Conservation (phyloP, 306 rosid species). For the Cucurbita argyrosperma region DNA sequence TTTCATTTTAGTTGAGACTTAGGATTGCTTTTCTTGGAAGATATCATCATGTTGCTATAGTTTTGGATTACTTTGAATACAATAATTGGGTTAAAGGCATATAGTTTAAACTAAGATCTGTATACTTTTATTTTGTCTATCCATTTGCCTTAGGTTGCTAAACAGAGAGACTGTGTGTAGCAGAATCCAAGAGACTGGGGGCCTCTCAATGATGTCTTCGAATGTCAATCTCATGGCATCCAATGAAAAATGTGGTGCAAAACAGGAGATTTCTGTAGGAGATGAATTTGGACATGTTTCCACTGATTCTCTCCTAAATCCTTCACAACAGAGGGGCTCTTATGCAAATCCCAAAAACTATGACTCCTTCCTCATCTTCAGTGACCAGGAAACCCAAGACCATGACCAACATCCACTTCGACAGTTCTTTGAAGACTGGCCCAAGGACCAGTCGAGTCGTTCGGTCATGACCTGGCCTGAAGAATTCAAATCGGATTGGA, state of each 20-base stretch:
- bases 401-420: slow-evolving; percentile 25
- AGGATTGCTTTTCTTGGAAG: slow-evolving; percentile 18
- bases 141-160: not conserved
- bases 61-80: slow-evolving; percentile 5
- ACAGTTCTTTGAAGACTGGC: slow-evolving; percentile 29
- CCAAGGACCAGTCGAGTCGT: slow-evolving; percentile 22
- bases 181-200: slow-evolving; percentile 22
- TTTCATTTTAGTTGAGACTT: slow-evolving; percentile 11
- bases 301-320: slow-evolving; percentile 35
- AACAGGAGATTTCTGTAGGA: slow-evolving; percentile 6
- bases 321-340: slow-evolving; percentile 25
- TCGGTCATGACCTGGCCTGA: slow-evolving; percentile 27
- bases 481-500: slow-evolving; percentile 33
- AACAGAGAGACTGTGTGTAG: slow-evolving; percentile 15
- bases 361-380: slow-evolving; percentile 26
- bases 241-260: slow-evolving; percentile 4
- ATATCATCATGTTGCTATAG: not conserved
- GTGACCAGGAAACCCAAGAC: slow-evolving; percentile 22
- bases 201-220: slow-evolving; percentile 16
- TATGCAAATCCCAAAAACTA: slow-evolving; percentile 22
- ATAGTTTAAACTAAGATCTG: not conserved
- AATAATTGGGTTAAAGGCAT: slow-evolving; percentile 6
- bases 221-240: slow-evolving; percentile 9
- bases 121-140: not conserved
- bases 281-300: slow-evolving; percentile 33